Evolutionary conservation across 768 basidiomycete genomes (phyloP).

Genomic region (Hortiboletus campestris): DNA sequence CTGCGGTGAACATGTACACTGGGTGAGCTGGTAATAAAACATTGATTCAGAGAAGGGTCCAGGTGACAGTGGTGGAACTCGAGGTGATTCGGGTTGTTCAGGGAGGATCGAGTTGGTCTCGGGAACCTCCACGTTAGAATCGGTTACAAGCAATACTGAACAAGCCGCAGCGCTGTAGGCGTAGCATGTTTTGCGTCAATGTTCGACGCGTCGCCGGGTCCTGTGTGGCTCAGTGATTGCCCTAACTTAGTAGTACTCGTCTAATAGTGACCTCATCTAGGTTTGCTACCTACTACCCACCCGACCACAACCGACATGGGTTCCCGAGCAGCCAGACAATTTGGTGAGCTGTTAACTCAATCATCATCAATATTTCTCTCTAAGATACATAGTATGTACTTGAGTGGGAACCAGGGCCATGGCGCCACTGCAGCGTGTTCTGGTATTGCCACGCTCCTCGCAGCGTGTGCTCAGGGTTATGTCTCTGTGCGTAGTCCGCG

Average conservation of each 20-base stretch:
- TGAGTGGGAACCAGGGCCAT: conserved; percentile 10
- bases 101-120: conserved; percentile 4
- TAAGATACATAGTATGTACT: not conserved
- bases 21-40: not conserved
- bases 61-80: not conserved
- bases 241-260: too few species aligned
- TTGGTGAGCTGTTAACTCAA: conserved; percentile 19
- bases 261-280: not conserved
- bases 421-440: conserved; percentile 25
- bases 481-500: conserved; percentile 17
- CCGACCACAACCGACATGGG: not conserved
- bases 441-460: conserved; percentile 4
- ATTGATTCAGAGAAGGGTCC: not conserved
- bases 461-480: conserved; percentile 22
- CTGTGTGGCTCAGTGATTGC: not conserved
- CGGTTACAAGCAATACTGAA: not conserved
- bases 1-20: not conserved
- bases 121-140: not conserved
- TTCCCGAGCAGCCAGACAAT: conserved; percentile 14
- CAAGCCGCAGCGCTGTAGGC: not conserved
- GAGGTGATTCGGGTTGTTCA: not conserved
- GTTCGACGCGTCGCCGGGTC: not conserved
- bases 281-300: not conserved
- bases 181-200: not conserved
- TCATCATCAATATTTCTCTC: conserved; percentile 10